Base-by-base conservation (phyloP, 495 filamentous ascomycete species). In the Tuber aestivum region DNA sequence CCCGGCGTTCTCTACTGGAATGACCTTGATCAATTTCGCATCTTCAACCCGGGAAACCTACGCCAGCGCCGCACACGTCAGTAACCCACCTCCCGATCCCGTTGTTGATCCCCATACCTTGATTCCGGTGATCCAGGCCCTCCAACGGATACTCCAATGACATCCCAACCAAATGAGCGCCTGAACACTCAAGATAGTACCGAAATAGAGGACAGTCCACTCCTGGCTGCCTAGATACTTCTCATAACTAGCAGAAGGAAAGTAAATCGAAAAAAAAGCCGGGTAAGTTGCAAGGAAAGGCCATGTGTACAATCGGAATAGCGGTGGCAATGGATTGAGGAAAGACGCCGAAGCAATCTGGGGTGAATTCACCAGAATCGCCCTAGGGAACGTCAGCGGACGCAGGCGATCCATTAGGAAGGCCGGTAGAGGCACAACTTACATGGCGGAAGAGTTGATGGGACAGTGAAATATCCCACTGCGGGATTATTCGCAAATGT, bases 161-260 rank as follows among this genome's bases (percentile, higher is more conserved):
- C 95, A 98, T 86, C 91, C 95, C 75, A 99, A 87, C 96, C 96
- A 99, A 70, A 92, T 86, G 75, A 99, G 88, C 76, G 92, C 89
- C 87, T 99, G 95, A 70, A 89, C 78, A 20, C 94, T 97, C 83
- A 97, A 87, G 82, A 98, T 97, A 42, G 89, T 87, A 77, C 92
- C 94, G 76, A 91, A 87, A 88, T 91, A 99, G 72, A 98, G 93
- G 84, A 97, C 97, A 14, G 96, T 98, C 95, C 95, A 99, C 86
- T 99, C 95, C 78, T 90, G 89, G 37, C 90, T 91, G 73, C 91
- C 87, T 76, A 99, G 94, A 85, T 98, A 90, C 79, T 90, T 92
- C 71, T 95, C 90, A 85, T 98, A 99, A 77, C 91, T 89, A 38
- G 93, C 92, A 56, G 89, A 86, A 20, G 89, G 92, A 71, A 97